These are phyloP conservation scores for Cyberlindnera veronae DNA, from an alignment of 805 yeast species.

Conservation along the genomic window DNA sequence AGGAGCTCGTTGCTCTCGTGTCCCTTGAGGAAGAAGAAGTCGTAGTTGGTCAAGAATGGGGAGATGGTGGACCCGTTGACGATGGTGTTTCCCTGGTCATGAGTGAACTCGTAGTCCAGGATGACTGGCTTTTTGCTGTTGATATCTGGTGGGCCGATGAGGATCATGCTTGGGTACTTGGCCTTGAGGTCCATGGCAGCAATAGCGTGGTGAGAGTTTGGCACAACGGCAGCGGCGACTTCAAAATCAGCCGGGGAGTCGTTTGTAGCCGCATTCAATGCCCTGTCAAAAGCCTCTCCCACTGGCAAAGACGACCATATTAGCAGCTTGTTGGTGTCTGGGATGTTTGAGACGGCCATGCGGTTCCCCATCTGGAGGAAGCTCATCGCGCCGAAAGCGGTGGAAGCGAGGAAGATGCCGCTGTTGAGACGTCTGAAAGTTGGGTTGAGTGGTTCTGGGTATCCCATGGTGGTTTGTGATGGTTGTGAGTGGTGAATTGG, in stretches of 20 bases:
- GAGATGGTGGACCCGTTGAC: constrained; percentile 32
- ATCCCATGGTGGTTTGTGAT: constrained; percentile 32
- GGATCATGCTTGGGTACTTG: constrained; percentile 44
- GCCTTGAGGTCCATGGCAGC: constrained; percentile 52
- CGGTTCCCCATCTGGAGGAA: constrained; percentile 36
- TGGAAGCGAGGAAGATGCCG: constrained; percentile 34
- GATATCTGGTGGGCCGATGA: constrained; percentile 49
- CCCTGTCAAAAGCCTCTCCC: constrained; percentile 40
- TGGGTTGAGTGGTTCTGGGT: constrained; percentile 36
- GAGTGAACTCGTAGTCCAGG: constrained; percentile 40
- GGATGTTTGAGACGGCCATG: constrained; percentile 33
- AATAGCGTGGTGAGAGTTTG: constrained; percentile 63
- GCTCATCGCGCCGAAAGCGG: constrained; percentile 30
- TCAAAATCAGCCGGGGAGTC: constrained; percentile 32
- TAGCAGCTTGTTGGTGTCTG: constrained; percentile 30
- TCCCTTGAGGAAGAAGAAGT: constrained; percentile 52
- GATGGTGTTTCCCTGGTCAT: constrained; percentile 34
- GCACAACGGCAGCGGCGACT: constrained; percentile 52
- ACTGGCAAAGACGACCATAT: constrained; percentile 61
- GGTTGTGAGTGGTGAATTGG: constrained; percentile 24
- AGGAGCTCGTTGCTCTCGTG: constrained; percentile 58
- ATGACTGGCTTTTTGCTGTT: constrained; percentile 32
- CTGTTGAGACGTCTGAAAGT: constrained; percentile 32
- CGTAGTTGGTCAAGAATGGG: constrained; percentile 43
- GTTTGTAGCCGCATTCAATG: constrained; percentile 34